phyloP scores from a whole-genome alignment of 2,329 filamentous ascomycete genomes.

The Penicillium sp. region DNA sequence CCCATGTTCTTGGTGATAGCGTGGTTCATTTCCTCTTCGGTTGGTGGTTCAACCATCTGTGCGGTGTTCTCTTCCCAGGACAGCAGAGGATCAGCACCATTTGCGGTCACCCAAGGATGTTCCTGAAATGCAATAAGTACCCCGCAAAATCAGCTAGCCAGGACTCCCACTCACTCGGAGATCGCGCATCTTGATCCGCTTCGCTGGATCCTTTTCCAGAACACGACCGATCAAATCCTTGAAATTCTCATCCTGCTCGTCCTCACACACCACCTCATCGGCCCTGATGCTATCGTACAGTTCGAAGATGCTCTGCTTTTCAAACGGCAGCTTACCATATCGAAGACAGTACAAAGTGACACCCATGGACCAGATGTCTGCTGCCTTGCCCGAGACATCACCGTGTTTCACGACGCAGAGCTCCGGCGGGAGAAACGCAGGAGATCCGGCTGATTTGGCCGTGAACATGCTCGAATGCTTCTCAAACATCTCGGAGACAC shows the following conservation, averaged over 20 bases:
- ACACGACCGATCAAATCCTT: slow-evolving; percentile 69
- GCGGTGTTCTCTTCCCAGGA: slow-evolving; percentile 82
- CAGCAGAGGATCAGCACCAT: slow-evolving; percentile 73
- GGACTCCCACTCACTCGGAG: slow-evolving; percentile 63
- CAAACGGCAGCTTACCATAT: slow-evolving; percentile 86
- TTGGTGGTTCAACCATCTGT: slow-evolving; percentile 75
- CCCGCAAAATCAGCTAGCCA: background rate
- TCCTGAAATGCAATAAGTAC: slow-evolving; percentile 52
- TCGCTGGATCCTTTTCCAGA: slow-evolving; percentile 79
- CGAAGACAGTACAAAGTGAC: slow-evolving; percentile 89
- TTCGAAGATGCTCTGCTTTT: slow-evolving; percentile 72
- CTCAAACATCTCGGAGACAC: slow-evolving; percentile 98
- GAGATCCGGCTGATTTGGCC: slow-evolving; percentile 88
- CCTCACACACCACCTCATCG: slow-evolving; percentile 62
- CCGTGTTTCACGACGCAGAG: slow-evolving; percentile 83
- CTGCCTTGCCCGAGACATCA: slow-evolving; percentile 81
- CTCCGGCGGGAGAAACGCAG: slow-evolving; percentile 91
- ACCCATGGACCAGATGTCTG: slow-evolving; percentile 98
- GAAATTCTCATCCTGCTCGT: slow-evolving; percentile 65
- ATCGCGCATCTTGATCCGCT: slow-evolving; percentile 77
- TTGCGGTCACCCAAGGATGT: slow-evolving; percentile 88
- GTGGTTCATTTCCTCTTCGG: slow-evolving; percentile 82
- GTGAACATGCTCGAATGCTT: slow-evolving; percentile 85
- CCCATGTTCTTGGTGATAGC: slow-evolving; percentile 90
- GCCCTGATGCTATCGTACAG: slow-evolving; percentile 84